Base-by-base conservation (phyloP, 352 stramenopile species). In the Phytopythium sindhum region DNA sequence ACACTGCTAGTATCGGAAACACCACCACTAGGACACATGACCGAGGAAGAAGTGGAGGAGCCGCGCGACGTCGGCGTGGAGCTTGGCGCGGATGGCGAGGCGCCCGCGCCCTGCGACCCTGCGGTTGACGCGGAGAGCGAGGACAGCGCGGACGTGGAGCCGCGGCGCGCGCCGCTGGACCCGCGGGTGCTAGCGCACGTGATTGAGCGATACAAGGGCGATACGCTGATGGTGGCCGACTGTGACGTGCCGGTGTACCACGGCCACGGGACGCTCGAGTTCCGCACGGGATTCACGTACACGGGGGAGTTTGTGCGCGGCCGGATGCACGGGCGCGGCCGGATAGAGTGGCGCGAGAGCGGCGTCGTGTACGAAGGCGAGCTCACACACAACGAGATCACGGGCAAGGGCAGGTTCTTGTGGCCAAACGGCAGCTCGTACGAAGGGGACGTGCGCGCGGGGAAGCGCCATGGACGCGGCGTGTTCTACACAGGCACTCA, bases 401-500 rank as follows among this genome's bases (percentile, higher is more conserved):
- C 68, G 10, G 89, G 89, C 24, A 31, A 51, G 21, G 88, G 90
- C 0, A 69, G 57, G 45, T 95, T 92, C 60, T 70, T 39, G 45
- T 97, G 90, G 90, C 79, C 84, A 1, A 90, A 97, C 67, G 90
- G 89, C 1, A 93, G 75, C 33, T 80, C 63, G 26, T 97, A 97
- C 61, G 67, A 84, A 6, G 91, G 91, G 11, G 70, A 88, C 10
- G 78, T 97, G 0, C 64, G 79, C 31, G 51, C 71, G 17, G 88
- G 88, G 9, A 78, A 86, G 17, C 86, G 90, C 23, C 75, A 97
- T 55, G 91, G 91, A 10, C 62, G 78, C n/a, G 91, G 86, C 1
- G 73, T 81, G 29, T 93, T 92, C 50, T 26, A 65, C 23, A 81
- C 77, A 7, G 79, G 77, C 47, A 68, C 68, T 24, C 67, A 61